Evolutionary conservation across 495 filamentous ascomycete genomes (phyloP).

Genomic region (Chaetomium tenue): DNA sequence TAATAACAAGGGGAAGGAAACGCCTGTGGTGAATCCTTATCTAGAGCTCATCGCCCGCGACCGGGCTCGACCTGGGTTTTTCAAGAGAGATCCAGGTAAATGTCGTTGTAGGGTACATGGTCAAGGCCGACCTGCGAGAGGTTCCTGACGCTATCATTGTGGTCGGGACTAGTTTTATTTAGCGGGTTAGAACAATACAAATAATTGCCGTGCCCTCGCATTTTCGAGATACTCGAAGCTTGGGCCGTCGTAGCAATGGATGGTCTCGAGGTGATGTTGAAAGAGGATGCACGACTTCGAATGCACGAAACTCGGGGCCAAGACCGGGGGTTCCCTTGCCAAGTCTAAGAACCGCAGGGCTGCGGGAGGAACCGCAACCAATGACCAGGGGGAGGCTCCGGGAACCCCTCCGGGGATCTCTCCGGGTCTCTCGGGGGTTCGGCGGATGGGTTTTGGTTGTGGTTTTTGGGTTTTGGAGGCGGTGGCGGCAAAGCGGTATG

Average conservation of each 20-base stretch:
- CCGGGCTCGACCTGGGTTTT: neutral
- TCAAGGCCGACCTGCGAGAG: too few relatives aligned
- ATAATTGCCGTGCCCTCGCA: too few relatives aligned
- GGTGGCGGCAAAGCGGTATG: neutral
- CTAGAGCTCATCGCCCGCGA: neutral
- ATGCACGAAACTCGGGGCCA: neutral
- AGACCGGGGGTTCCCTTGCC: conserved; percentile 1
- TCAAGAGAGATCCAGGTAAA: neutral
- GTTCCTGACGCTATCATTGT: too few relatives aligned
- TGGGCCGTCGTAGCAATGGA: neutral
- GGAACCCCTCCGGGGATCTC: neutral
- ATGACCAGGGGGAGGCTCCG: neutral
- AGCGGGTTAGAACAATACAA: too few relatives aligned
- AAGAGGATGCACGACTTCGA: neutral
- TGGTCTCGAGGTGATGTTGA: neutral
- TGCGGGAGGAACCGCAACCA: conserved; percentile 7
- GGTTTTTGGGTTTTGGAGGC: neutral
- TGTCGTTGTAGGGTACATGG: too few relatives aligned
- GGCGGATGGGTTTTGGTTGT: neutral
- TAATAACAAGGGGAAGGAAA: neutral
- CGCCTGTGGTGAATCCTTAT: conserved; percentile 4
- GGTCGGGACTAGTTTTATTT: too few relatives aligned
- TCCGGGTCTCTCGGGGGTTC: neutral
- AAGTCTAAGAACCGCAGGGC: conserved; percentile 2
- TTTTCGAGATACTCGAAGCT: neutral